Evolutionary conservation across 495 filamentous ascomycete genomes (phyloP), one percentile per base, ranked within the genome.

Genomic region (Penicillium verhagenii): DNA sequence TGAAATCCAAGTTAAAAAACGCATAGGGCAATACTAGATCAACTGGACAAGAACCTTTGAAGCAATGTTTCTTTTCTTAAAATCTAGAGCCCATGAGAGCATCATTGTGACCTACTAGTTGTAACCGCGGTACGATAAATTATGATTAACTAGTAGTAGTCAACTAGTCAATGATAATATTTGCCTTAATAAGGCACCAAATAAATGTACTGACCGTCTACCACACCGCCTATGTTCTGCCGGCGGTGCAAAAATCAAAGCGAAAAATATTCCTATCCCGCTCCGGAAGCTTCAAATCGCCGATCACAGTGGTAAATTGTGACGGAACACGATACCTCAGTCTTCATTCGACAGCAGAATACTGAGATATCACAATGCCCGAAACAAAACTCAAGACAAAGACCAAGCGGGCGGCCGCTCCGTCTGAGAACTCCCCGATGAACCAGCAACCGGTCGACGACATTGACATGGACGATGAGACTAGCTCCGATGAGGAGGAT

Each of bases 401-500:
- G 57, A 56, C 65, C 47, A 68, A 65, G 60, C 64, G 57, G 58
- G 44, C 60, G 35, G 54, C 59, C 47, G 48, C 62, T 53, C 51
- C 65, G 21, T 61, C 68, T 38, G 69, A 74, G 35, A 58, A 46
- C 31, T 40, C 42, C 24, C 46, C 55, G 16, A 47, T 53, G 37
- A 47, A 60, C 26, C 28, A 49, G 31, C 55, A 59, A 14, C 50
- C 60, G 10, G 66, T 67, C 31, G 56, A 61, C 31, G 67, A 72
- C 33, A 57, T 70, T 33, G 60, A 70, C 2, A 72, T 68, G 68
- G 64, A 58, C 26, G 63, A 61, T 35, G 65, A 66, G 5, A 60
- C 54, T 7, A 68, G 58, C 23, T 66, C 64, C 7, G 72, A 76
- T 21, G 75, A 79, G 13, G 73, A 80, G 40, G 68, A 73, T 46